These are phyloP conservation scores for Scheffersomyces quercinus DNA, from an alignment of 1,139 yeast genomes.

Conservation along the genomic window DNA sequence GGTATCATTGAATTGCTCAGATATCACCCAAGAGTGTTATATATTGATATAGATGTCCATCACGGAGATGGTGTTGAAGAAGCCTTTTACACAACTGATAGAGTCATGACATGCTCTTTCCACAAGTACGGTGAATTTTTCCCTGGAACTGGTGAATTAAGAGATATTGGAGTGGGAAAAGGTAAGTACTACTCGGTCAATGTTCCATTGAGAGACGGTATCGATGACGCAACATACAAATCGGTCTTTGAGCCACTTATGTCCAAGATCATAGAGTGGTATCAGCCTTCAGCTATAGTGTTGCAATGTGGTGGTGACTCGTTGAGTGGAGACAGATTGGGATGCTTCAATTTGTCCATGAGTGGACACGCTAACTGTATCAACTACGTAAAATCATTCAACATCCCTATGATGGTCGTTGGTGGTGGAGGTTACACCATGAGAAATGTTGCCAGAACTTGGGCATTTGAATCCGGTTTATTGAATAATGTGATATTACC, in stretches of 20 bases:
- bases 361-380: constrained; percentile 96
- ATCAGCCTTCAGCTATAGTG: constrained; percentile 90
- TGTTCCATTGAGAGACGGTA: constrained; percentile 90
- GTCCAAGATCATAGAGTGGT: constrained; percentile 83
- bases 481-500: constrained; percentile 78
- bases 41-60: constrained; percentile 94
- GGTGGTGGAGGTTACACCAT: constrained; percentile 99
- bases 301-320: constrained; percentile 95
- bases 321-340: constrained; percentile 84
- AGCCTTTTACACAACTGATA: constrained; percentile 92
- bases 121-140: constrained; percentile 96
- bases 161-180: constrained; percentile 86
- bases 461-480: constrained; percentile 94
- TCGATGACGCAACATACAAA: constrained; percentile 85
- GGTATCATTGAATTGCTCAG: constrained; percentile 87
- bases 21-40: constrained; percentile 92
- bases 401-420: constrained; percentile 84
- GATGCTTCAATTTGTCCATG: constrained; percentile 90
- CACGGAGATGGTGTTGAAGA: constrained; percentile 99
- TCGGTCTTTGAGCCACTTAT: constrained; percentile 87
- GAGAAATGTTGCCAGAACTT: constrained; percentile 93
- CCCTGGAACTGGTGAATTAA: constrained; percentile 93
- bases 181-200: constrained; percentile 87
- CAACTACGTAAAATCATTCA: constrained; percentile 81
- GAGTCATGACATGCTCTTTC: constrained; percentile 97